Evolutionary conservation across 768 basidiomycete species (phyloP), one percentile per base, ranked within the genome.

Genomic region (Lepiota brunneoincarnata): DNA sequence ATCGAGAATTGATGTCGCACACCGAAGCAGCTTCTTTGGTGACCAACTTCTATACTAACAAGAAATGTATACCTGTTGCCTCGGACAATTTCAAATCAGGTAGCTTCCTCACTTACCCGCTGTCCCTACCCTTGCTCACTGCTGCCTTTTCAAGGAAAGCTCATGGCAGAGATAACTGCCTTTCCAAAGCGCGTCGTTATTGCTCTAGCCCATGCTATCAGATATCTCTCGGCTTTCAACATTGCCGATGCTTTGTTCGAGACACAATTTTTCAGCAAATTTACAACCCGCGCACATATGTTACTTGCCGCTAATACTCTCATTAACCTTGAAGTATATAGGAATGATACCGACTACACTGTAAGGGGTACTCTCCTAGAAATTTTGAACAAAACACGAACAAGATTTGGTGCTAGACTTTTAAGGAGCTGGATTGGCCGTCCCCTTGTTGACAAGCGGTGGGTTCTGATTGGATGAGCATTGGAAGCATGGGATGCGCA

Each of bases 311-410:
- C 86, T 21, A 97, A 93, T 64, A 96, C 96, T 0, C 70, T 98
- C 10, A 78, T 79, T 11, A 98, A 97, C 64, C 69, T 96, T 71
- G 95, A 98, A 68, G 84, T 99, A n/a, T 95, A 91, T 66, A 81
- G 84, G 31, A 98, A 98, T 61, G 87, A 90, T 63, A 93, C 91
- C 0, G 88, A 97, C 64, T 80, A 80, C 51, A 82, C 79, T 10
- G 73, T 78, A 17, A 78, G 71, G 53, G 95, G 94, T 3, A 89
- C 91, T 46, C 71, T 99, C 42, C 73, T 97, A 57, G 89, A 86
- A 82, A 78, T 95, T 6, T 74, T 99, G 49, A 91, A 98, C 72
- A 82, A 82, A 55, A 96, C 93, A 28, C 81, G 82, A 58, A 98
- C 96, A 2, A 84, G 81, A 59, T 97, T 97, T 75, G 96, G 96